These are phyloP conservation scores for Neoscytalidium dimidiatum DNA, from an alignment of 2,329 filamentous ascomycete genomes.

Conservation along the genomic window DNA sequence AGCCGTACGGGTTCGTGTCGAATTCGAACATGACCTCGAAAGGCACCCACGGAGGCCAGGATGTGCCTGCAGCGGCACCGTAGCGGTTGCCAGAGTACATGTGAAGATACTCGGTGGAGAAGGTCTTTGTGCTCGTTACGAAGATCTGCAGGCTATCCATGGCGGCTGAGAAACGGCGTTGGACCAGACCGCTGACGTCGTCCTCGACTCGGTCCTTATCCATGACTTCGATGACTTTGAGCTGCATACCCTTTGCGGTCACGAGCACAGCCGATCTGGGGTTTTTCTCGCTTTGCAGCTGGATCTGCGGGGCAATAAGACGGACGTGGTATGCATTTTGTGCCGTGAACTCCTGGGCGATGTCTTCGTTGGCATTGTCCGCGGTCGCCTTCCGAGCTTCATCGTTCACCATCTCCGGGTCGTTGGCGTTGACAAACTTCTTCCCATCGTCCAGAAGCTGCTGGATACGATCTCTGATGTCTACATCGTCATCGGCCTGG, in stretches of 20 bases:
- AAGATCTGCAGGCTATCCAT: constrained; percentile 99
- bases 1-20: constrained; percentile 90
- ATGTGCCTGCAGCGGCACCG: constrained; percentile 77
- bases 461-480: constrained; percentile 82
- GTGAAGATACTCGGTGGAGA: constrained; percentile 79
- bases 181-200: constrained; percentile 90
- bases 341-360: constrained; percentile 83
- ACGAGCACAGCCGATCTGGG: constrained; percentile 95
- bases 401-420: constrained; percentile 46
- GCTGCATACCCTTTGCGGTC: constrained; percentile 95
- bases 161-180: constrained; percentile 87
- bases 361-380: constrained; percentile 62
- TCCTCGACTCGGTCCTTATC: constrained; percentile 92
- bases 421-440: constrained; percentile 76
- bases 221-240: constrained; percentile 97
- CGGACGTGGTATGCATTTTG: constrained; percentile 95
- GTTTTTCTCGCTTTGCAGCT: constrained; percentile 98
- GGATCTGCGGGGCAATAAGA: constrained; percentile 95
- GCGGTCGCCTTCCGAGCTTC: constrained; percentile 32
- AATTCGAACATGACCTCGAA: constrained; percentile 99
- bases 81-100: constrained; percentile 95
- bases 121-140: constrained; percentile 90
- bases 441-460: constrained; percentile 83
- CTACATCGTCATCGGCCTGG: constrained; percentile 61
- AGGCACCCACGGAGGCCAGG: constrained; percentile 98